Base-by-base conservation (phyloP, 176 grass and related monocot species). In the Tillandsia leiboldiana region DNA sequence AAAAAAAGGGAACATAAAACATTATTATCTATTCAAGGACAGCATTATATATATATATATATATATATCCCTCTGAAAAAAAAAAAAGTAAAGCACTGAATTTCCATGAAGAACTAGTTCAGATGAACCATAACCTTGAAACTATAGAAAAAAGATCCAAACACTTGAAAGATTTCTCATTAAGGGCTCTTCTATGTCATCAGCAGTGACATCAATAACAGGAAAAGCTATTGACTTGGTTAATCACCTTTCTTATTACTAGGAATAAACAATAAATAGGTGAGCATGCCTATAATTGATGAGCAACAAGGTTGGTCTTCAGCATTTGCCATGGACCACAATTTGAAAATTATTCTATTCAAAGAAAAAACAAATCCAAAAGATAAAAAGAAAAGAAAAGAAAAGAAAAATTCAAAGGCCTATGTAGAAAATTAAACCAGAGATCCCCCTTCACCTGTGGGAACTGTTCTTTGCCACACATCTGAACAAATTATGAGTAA, bases 131-230 rank as follows among this genome's bases (percentile, higher is more conserved):
- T 22, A 9, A 20, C 56, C 17, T 61, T 61, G 33, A 42, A 61
- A 22, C n/a, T 61, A 23, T 61, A 61, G 56, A 61, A 61, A 61
- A 61, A 14, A 67, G 65, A 49, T 15, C 33, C 14, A 22, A 22
- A 10, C 18, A 2, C 15, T 61, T 3, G 11, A 67, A 42, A 67
- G 65, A 33, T 11, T 63, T 49, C 42, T 67, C 12, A 49, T 67
- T 67, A 67, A 47, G 48, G 10, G 8, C 10, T 48, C 9, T 20
- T 11, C 33, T 67, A 67, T 14, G 65, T 67, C 65, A 67, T 67
- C 65, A 67, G 28, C 65, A 67, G 15, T 67, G 65, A 67, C 65
- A 67, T 67, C 65, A 67, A 67, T 33, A 49, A 17, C 33, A 10
- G 28, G 65, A n/a, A 67, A 63, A 67, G 7, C 65, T 48, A 67